Base-by-base conservation (phyloP, 2,329 filamentous ascomycete genomes). In the Neofusicoccum ribis region DNA sequence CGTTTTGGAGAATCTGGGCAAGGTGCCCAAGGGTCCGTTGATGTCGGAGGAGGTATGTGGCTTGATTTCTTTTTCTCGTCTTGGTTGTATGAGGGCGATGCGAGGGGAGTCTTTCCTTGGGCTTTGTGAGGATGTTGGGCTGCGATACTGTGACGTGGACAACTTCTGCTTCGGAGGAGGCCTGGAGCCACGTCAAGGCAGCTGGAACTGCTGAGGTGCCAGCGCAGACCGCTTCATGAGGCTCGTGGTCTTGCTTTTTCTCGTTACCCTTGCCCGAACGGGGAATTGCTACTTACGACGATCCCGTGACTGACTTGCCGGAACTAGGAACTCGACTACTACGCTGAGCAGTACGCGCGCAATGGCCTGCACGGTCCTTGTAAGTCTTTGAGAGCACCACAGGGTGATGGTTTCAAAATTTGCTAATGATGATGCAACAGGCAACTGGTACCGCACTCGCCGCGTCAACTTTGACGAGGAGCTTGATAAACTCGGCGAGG, bases 361-460 rank as follows among this genome's bases (percentile, higher is more conserved):
- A 85, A 89, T 72, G 92, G 92, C 51, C 77, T 98, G 69, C 86
- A 89, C 69, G 92, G 92, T 0, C 91, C 92, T 27, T 60, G 56
- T n/a, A 44, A n/a, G 43, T 44, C 43, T 15, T 15, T 31, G 27
- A 31, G 5, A 31, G 6, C 27, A 31, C 6, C 27, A 31, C 6
- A 5, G 27, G 5, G 6, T 5, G 4, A 20, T 49, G 7, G 15
- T 39, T 44, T 39, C n/a, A 41, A 17, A 17, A 5, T 8, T 17
- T 17, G n/a, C 14, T 15, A 7, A 44, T 5, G 43, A 7, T 23
- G 15, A n/a, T 15, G 27, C 23, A 23, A n/a, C 43, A 84, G 83
- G 92, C 67, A 95, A 93, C 78, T 97, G 92, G 91, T 99, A 99
- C 80, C 88, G 93, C 49, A 90, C 86, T 2, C 82, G 86, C 20